Percentiles rank a stretch among this genome's conserved stretches.
Evolutionary conservation across 2,329 filamentous ascomycete species (phyloP).

Genomic region (Diaporthe sp.): DNA sequence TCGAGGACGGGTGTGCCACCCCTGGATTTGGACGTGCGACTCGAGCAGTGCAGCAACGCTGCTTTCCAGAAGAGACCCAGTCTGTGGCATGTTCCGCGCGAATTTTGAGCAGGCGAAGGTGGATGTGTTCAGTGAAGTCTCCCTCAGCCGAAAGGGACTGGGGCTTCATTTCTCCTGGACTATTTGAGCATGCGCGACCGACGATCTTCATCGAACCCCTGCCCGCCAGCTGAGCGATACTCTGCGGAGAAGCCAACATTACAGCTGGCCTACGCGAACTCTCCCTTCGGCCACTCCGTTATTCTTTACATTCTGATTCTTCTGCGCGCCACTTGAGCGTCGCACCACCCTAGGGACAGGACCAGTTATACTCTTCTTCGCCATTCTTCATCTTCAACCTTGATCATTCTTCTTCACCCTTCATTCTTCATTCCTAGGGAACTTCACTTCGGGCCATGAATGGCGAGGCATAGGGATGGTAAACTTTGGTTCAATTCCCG

Average conservation of each 20-base stretch:
- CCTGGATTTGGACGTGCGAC: slow-evolving; percentile 15
- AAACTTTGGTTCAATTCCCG: slow-evolving; percentile 29
- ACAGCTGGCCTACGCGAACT: slow-evolving; percentile 21
- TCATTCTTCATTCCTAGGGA: slow-evolving; percentile 18
- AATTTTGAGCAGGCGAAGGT: slow-evolving; percentile 6
- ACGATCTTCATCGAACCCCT: slow-evolving; percentile 33
- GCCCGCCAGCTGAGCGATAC: slow-evolving; percentile 30
- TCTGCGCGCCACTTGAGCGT: slow-evolving; percentile 32
- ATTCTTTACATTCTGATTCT: slow-evolving; percentile 13
- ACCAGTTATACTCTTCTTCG: slow-evolving; percentile 8
- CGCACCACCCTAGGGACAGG: slow-evolving; percentile 21
- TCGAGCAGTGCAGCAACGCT: slow-evolving; percentile 5
- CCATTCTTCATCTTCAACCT: slow-evolving; percentile 19
- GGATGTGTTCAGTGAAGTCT: not conserved
- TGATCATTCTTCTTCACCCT: slow-evolving; percentile 9
- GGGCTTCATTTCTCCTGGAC: slow-evolving; percentile 35
- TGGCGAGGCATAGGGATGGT: slow-evolving; percentile 35
- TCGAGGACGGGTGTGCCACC: not conserved
- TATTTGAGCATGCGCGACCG: slow-evolving; percentile 29
- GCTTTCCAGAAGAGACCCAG: not conserved
- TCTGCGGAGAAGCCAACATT: slow-evolving; percentile 30
- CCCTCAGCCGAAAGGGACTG: not conserved
- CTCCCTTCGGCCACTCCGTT: not conserved
- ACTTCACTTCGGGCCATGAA: slow-evolving; percentile 38
- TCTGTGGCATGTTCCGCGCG: slow-evolving; percentile 11